These are phyloP conservation scores for Rhodosporidiobolus odoratus DNA, from an alignment of 768 basidiomycete species.

Conservation along the genomic window DNA sequence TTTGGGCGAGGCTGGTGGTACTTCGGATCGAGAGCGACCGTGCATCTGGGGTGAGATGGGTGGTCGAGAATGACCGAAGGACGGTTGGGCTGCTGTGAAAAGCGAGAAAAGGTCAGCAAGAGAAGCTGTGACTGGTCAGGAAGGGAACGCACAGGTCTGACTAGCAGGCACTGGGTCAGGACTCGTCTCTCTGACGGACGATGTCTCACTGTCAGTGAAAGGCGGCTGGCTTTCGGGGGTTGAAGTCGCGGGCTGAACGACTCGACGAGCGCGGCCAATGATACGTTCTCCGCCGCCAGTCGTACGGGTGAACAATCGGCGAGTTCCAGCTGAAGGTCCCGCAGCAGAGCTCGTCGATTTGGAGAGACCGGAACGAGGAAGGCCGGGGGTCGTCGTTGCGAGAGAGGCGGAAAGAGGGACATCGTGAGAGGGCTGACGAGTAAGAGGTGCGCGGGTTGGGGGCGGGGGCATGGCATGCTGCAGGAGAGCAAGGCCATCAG, in stretches of 20 bases:
- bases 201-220: neutral
- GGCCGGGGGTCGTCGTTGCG: constrained; percentile 15
- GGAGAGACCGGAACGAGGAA: constrained; percentile 20
- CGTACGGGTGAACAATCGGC: neutral
- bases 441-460: neutral
- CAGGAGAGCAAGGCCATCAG: neutral
- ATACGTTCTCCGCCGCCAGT: neutral
- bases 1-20: constrained; percentile 28
- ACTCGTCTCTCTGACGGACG: neutral
- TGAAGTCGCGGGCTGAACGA: constrained; percentile 1
- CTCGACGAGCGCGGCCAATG: neutral
- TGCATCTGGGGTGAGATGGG: constrained; percentile 22
- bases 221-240: neutral
- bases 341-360: neutral
- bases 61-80: neutral
- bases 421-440: neutral
- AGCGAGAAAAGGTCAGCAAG: neutral
- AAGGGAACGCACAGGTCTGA: neutral
- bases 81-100: constrained; percentile 2
- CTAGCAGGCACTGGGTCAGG: neutral
- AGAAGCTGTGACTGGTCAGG: neutral
- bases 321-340: neutral
- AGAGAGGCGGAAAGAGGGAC: neutral
- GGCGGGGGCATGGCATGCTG: neutral
- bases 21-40: constrained; percentile 31